Evolutionary conservation across 331 rosid species (phyloP).

Genomic region (Pyracantha coccinea): DNA sequence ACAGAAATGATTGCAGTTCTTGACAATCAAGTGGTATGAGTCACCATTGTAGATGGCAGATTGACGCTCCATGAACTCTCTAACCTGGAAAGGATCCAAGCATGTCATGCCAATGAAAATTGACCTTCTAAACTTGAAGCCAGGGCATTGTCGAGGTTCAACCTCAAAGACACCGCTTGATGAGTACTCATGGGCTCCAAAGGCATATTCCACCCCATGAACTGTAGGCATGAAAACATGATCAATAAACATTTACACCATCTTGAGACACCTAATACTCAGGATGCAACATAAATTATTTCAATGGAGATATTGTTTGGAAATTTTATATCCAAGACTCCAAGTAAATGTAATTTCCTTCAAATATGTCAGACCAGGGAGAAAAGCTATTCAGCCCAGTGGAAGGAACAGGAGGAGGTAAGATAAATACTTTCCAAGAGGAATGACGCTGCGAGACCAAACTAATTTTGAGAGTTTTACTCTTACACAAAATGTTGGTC

Average conservation of each 20-base stretch:
- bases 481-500: neutral
- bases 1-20: conserved; percentile 95
- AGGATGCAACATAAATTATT: neutral
- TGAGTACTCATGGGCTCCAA: conserved; percentile 94
- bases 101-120: conserved; percentile 80
- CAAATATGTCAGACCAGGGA: neutral
- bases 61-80: conserved; percentile 81
- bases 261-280: neutral
- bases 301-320: neutral
- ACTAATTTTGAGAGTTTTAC: neutral
- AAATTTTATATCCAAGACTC: neutral
- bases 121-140: conserved; percentile 87
- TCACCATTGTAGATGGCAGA: conserved; percentile 76
- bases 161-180: conserved; percentile 92
- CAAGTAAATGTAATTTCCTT: neutral
- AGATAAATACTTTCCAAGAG: neutral
- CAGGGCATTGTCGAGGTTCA: conserved; percentile 92
- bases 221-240: conserved; percentile 35
- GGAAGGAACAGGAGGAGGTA: neutral
- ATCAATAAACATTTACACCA: conserved; percentile 11
- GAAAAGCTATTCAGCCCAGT: neutral
- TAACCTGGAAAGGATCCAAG: conserved; percentile 82
- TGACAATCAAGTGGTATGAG: conserved; percentile 74
- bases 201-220: conserved; percentile 93
- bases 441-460: neutral